Evolutionary conservation across 2,329 filamentous ascomycete species (phyloP).

Genomic region (Pyrenochaeta sp.): DNA sequence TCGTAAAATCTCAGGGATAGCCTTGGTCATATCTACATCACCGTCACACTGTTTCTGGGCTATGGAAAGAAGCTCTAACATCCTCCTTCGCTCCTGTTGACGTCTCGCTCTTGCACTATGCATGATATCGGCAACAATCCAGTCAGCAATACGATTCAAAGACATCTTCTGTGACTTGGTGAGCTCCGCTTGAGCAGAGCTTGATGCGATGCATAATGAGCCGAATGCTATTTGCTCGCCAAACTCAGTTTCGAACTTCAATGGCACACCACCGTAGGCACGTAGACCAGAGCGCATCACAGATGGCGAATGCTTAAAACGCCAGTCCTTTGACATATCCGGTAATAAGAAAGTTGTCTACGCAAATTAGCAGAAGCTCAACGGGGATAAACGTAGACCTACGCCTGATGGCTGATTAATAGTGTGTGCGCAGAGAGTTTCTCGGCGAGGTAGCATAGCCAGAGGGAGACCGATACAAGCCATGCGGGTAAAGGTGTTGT

Average conservation of each 20-base stretch:
- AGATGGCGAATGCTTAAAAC: constrained; percentile 52
- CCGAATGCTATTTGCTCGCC: constrained; percentile 53
- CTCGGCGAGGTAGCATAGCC: constrained; percentile 54
- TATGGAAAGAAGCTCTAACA: constrained; percentile 46
- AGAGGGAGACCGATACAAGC: constrained; percentile 53
- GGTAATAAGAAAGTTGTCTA: constrained; percentile 52
- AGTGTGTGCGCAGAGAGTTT: constrained; percentile 56
- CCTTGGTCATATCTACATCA: constrained; percentile 29
- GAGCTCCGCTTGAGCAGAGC: constrained; percentile 41
- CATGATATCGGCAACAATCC: constrained; percentile 53
- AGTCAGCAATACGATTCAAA: constrained; percentile 48
- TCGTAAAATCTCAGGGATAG: constrained; percentile 39
- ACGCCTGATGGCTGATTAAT: constrained; percentile 46
- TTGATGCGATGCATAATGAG: constrained; percentile 54
- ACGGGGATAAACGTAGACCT: constrained; percentile 15
- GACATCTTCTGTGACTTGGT: constrained; percentile 41
- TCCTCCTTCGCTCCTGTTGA: constrained; percentile 50
- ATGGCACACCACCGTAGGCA: constrained; percentile 53
- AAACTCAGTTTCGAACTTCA: constrained; percentile 50
- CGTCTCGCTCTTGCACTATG: constrained; percentile 48
- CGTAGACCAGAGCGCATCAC: constrained; percentile 51
- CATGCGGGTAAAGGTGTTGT: constrained; percentile 54
- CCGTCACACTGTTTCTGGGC: constrained; percentile 28
- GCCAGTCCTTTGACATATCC: constrained; percentile 55
- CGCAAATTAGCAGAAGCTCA: constrained; percentile 1